Evolutionary conservation across 2,329 filamentous ascomycete species (phyloP).

Genomic region (Phialophora expanda): DNA sequence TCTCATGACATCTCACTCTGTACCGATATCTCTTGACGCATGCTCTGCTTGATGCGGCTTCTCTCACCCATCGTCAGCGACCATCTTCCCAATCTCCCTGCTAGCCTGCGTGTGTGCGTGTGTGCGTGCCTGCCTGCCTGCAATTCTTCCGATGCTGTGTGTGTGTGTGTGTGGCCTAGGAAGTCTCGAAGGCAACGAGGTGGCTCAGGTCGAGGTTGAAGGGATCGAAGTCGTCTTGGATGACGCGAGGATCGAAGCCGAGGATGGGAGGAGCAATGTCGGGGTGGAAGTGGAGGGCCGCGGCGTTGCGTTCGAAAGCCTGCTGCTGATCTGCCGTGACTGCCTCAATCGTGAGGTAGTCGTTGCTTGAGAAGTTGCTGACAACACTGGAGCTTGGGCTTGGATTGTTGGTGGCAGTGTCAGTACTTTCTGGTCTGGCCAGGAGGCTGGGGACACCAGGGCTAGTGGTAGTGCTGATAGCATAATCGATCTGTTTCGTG

Average conservation of each 20-base stretch:
- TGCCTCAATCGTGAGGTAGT: conserved; percentile 33
- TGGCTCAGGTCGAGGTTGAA: conserved; percentile 39
- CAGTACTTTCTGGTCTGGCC: not conserved
- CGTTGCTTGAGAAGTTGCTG: not conserved
- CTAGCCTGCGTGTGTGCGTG: no score
- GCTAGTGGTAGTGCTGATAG: no score
- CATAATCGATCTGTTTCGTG: no score
- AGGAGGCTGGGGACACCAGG: no score
- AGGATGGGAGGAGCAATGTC: conserved; percentile 29
- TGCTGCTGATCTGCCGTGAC: conserved; percentile 36
- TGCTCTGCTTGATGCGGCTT: not conserved
- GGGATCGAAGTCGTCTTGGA: conserved; percentile 41
- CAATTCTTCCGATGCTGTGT: no score
- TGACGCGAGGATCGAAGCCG: conserved; percentile 40
- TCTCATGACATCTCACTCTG: not conserved
- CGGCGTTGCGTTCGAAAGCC: conserved; percentile 33
- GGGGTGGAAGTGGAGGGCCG: conserved; percentile 41
- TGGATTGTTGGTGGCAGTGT: not conserved
- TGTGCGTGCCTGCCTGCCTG: no score
- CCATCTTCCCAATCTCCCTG: no score
- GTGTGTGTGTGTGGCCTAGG: not conserved
- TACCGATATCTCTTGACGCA: not conserved
- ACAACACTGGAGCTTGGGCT: not conserved
- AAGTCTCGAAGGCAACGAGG: conserved; percentile 43
- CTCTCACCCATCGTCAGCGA: no score